Evolutionary conservation across 2,329 filamentous ascomycete species (phyloP), one percentile per base, ranked within the genome.

Genomic region (Aureobasidium uvarum): DNA sequence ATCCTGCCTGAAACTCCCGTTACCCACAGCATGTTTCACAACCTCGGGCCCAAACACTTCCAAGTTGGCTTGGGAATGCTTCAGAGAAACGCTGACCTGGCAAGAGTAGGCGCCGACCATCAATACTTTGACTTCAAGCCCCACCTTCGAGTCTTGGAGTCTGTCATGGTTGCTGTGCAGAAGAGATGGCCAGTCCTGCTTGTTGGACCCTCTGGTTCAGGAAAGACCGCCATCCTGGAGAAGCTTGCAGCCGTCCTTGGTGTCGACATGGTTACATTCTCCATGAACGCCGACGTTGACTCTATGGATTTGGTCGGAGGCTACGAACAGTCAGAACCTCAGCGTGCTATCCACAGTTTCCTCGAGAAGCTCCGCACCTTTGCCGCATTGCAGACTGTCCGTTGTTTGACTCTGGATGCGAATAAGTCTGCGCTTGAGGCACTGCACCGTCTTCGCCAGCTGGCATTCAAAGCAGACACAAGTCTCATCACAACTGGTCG

Each of bases 241-340:
- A 88, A 94, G 68, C 82, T 96, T 33, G 93, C 95, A n/a, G 88
- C 89, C 14, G 79, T 89, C 28, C 86, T 86, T 48, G 95, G 95
- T 28, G 89, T 89, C 64, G 82, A 86, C 1, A 80, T 98, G 3
- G 85, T 93, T 38, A 89, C 92, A 18, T 91, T 98, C 71, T 88
- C 93, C 0, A 86, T 99, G 78, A 99, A 96, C 74, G 89, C 93
- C 7, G 96, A 99, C 71, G 90, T 96, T 51, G 95, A 99, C 75
- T 93, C 94, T 0, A 96, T 96, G 87, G 95, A 99, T 77, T 85
- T 99, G 65, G 91, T 99, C 65, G 95, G 95, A 72, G 95, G 95
- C 0, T 99, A 96, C 73, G 95, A 99, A 75, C 95, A 99, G 77
- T 88, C 91, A 20, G 95, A 99, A 74, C 87, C 91, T 25, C 83